A percentile compares a stretch with the other conserved stretches of the same genome.
Conservation (phyloP, 2,329 filamentous ascomycete genomes). For the Colletotrichum sp. region DNA sequence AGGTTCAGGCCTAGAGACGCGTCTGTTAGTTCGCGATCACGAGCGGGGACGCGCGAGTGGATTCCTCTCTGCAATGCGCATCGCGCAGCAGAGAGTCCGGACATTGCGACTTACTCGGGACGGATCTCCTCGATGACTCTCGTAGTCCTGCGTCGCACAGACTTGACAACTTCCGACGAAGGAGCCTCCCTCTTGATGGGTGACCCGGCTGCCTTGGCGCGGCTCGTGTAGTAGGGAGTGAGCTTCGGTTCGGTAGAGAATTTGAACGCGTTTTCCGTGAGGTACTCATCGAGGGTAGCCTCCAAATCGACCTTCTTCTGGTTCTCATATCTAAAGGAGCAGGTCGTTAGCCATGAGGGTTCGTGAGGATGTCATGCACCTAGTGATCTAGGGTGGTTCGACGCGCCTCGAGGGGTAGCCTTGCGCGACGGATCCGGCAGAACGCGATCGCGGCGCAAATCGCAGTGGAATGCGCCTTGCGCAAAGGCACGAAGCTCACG, state of each 20-base stretch:
- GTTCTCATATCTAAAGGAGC: slow-evolving; percentile 63
- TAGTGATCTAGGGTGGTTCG: slow-evolving; percentile 4
- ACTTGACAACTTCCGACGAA: slow-evolving; percentile 46
- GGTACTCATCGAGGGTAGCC: slow-evolving; percentile 72
- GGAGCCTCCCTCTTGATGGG: slow-evolving; percentile 64
- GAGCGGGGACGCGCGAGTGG: neutral
- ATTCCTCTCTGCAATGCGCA: neutral
- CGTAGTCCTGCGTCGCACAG: slow-evolving; percentile 48
- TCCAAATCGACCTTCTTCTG: slow-evolving; percentile 84
- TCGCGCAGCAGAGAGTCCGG: neutral
- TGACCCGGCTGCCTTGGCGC: slow-evolving; percentile 62
- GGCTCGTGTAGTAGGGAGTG: slow-evolving; percentile 76
- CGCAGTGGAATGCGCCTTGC: neutral
- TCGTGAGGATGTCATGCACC: slow-evolving; percentile 25
- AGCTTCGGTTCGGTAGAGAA: slow-evolving; percentile 70
- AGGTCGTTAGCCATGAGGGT: neutral
- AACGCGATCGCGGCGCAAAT: neutral
- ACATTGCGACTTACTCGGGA: slow-evolving; percentile 44
- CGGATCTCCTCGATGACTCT: slow-evolving; percentile 50
- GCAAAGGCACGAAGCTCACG: neutral
- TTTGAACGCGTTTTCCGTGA: slow-evolving; percentile 70
- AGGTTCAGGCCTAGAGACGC: neutral
- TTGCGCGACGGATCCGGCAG: slow-evolving; percentile 20
- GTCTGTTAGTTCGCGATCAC: slow-evolving; percentile 10
- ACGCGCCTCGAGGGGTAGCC: slow-evolving; percentile 15